Evolutionary conservation across 2,329 filamentous ascomycete species (phyloP).

Genomic region (Claviceps sp.): DNA sequence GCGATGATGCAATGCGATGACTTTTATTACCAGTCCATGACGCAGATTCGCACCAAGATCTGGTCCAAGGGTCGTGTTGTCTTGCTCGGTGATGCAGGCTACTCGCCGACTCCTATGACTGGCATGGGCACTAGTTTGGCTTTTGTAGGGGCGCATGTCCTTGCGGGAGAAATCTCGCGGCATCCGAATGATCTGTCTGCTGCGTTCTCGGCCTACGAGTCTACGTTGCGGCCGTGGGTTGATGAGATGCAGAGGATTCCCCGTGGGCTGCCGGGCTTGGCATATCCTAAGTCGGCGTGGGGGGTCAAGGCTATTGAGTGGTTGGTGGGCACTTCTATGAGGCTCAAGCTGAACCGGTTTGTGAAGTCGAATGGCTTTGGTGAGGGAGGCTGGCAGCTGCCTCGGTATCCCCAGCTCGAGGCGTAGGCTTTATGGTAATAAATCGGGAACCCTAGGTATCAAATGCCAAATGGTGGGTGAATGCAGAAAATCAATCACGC

Average conservation of each 20-base stretch:
- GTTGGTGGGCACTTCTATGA: neutral
- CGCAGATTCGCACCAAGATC: conserved; percentile 27
- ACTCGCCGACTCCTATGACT: conserved; percentile 30
- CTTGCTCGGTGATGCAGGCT: conserved; percentile 35
- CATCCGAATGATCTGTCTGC: neutral
- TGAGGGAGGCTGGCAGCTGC: neutral
- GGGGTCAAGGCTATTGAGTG: neutral
- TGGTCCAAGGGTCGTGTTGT: conserved; percentile 26
- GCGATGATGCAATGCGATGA: conserved; percentile 23
- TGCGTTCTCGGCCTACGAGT: conserved; percentile 1
- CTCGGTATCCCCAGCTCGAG: neutral
- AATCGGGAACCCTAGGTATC: no score
- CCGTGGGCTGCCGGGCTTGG: neutral
- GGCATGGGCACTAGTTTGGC: conserved; percentile 35
- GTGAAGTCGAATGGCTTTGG: neutral
- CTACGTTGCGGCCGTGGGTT: neutral
- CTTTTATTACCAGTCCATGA: conserved; percentile 30
- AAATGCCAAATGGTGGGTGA: no score
- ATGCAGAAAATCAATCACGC: no score
- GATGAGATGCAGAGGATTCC: neutral
- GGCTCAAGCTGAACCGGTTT: neutral
- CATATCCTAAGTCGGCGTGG: neutral
- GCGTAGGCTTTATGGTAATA: neutral
- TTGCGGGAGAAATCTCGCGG: conserved; percentile 20
- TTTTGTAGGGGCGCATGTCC: conserved; percentile 33